Percentiles rank a stretch among this genome's conserved stretches.
Evolutionary conservation across 2,329 filamentous ascomycete genomes (phyloP).

Genomic region (Escovopsis sp.): DNA sequence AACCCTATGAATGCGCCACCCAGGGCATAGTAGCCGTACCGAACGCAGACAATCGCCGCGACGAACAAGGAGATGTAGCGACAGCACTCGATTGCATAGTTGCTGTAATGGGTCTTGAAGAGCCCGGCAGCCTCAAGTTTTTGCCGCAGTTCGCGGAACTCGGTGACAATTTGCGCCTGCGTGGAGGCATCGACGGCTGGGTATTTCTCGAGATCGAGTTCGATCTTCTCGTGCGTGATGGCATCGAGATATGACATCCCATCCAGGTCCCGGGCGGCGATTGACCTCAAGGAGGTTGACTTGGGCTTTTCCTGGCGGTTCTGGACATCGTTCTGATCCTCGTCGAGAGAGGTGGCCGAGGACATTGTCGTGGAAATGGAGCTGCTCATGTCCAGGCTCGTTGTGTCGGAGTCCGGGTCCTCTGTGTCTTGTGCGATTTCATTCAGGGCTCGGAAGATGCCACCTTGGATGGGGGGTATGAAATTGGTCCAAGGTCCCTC

Average conservation of each 20-base stretch:
- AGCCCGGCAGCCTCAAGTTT: slow-evolving; percentile 38
- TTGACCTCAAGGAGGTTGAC: slow-evolving; percentile 47
- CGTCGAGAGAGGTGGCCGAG: slow-evolving; percentile 36
- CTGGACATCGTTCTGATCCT: slow-evolving; percentile 13
- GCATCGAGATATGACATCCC: slow-evolving; percentile 55
- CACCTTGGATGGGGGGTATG: slow-evolving; percentile 80
- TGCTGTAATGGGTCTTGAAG: slow-evolving; percentile 42
- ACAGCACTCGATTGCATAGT: slow-evolving; percentile 43
- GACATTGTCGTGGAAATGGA: slow-evolving; percentile 8
- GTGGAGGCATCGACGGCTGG: slow-evolving; percentile 47
- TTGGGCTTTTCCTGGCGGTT: slow-evolving; percentile 23
- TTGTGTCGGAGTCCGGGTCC: slow-evolving; percentile 6
- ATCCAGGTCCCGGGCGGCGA: slow-evolving; percentile 31
- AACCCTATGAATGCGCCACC: slow-evolving; percentile 40
- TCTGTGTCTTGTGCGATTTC: slow-evolving; percentile 24
- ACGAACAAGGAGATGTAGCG: slow-evolving; percentile 39
- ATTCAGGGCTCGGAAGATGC: slow-evolving; percentile 45
- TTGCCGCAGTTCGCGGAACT: slow-evolving; percentile 43
- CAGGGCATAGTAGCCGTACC: slow-evolving; percentile 38
- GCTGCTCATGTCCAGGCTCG: slow-evolving; percentile 21
- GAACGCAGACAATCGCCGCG: slow-evolving; percentile 30
- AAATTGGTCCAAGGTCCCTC: slow-evolving; percentile 80
- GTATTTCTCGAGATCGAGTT: slow-evolving; percentile 56
- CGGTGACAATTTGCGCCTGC: slow-evolving; percentile 29
- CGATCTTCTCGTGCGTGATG: slow-evolving; percentile 58